phyloP scores from a whole-genome alignment of 116 monocot genomes.

The Dioscorea cayenensis region DNA sequence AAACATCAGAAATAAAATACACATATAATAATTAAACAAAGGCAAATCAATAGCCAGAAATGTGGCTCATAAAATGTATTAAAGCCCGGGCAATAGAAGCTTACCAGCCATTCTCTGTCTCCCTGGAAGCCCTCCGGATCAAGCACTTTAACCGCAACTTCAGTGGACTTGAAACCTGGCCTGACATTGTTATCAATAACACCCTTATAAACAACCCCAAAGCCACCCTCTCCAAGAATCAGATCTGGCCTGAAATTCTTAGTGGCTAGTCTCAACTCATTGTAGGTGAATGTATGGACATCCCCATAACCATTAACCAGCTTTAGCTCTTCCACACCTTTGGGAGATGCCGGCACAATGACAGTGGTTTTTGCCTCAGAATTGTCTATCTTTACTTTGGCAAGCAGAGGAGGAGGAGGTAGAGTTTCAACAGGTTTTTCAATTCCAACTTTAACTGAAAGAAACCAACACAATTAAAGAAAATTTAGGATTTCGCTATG shows the following conservation, averaged over 20 bases:
- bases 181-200: constrained; percentile 66
- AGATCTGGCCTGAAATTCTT: constrained; percentile 67
- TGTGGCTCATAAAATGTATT: no score
- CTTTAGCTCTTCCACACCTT: constrained; percentile 46
- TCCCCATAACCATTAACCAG: constrained; percentile 32
- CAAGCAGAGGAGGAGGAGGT: not conserved
- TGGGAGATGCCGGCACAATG: constrained; percentile 12
- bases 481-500: no score
- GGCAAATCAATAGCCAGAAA: no score
- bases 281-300: constrained; percentile 54
- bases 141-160: constrained; percentile 87
- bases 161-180: constrained; percentile 43
- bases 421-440: not conserved
- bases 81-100: no score
- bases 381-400: not conserved
- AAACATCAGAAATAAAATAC: no score
- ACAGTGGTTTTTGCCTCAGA: not conserved
- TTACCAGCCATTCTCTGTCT: constrained; percentile 95
- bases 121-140: constrained; percentile 83
- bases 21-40: no score
- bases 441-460: no score
- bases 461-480: no score
- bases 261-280: constrained; percentile 54
- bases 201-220: constrained; percentile 85
- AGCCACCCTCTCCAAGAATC: constrained; percentile 89